Conservation (phyloP, 2,329 filamentous ascomycete genomes). For the Zymoseptoria ardabiliae region DNA sequence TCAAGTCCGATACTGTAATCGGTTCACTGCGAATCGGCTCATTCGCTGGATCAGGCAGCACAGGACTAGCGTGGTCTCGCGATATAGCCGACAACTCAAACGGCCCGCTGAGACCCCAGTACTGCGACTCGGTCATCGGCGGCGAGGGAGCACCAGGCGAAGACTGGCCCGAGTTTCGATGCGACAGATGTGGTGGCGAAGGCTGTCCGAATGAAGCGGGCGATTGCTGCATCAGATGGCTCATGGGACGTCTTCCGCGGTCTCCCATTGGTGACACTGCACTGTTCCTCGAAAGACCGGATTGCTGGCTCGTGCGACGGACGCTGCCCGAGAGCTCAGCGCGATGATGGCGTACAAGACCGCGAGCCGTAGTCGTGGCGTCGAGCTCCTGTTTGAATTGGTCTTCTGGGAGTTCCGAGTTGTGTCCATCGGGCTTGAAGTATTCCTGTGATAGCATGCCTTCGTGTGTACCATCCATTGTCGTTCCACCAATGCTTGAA, state of each 20-base stretch:
- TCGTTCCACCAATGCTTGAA: slow-evolving; percentile 12
- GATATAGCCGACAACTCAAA: not conserved
- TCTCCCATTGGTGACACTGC: slow-evolving; percentile 11
- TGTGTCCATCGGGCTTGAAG: slow-evolving; percentile 6
- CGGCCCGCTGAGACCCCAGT: not conserved
- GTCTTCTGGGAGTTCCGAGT: slow-evolving; percentile 4
- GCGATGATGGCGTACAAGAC: slow-evolving; percentile 6
- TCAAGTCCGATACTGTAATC: not conserved
- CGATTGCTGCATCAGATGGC: not conserved
- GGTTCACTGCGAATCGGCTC: not conserved
- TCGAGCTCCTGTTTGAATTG: slow-evolving; percentile 14
- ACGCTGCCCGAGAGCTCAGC: slow-evolving; percentile 8
- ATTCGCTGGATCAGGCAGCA: not conserved
- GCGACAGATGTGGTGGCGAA: not conserved
- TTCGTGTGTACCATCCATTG: slow-evolving; percentile 6
- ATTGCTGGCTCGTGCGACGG: slow-evolving; percentile 8
- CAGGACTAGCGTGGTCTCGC: not conserved
- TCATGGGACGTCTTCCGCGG: not conserved
- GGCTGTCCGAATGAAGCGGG: not conserved
- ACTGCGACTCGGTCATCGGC: not conserved
- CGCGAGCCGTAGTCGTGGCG: slow-evolving; percentile 7
- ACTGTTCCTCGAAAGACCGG: slow-evolving; percentile 9
- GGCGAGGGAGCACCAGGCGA: not conserved
- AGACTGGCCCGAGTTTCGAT: not conserved
- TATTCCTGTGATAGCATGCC: slow-evolving; percentile 3